Conservation (phyloP, 192 early-diverging fungal genomes). For the Thamnidium elegans region DNA sequence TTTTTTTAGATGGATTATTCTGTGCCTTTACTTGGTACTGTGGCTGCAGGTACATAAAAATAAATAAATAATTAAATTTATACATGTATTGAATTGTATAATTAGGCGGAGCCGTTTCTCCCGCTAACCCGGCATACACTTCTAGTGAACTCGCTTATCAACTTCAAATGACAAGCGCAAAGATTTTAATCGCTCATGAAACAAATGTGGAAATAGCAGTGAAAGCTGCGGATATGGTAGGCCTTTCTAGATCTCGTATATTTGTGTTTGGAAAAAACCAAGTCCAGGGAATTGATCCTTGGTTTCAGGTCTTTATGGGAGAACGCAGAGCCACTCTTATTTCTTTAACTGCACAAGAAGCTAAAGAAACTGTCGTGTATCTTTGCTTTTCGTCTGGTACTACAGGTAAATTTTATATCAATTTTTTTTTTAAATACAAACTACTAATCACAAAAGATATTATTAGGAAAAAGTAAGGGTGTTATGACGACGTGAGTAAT, state of each 20-base stretch:
- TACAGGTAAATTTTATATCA: constrained; percentile 11
- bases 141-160: constrained; percentile 73
- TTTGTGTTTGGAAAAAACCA: constrained; percentile 33
- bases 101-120: constrained; percentile 65
- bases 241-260: constrained; percentile 17
- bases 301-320: neutral
- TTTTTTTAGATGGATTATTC: constrained; percentile 18
- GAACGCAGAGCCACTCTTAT: constrained; percentile 13
- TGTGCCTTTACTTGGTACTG: constrained; percentile 32
- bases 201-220: constrained; percentile 26
- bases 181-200: constrained; percentile 55
- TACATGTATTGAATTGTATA: neutral
- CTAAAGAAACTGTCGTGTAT: constrained; percentile 22
- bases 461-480: constrained; percentile 25
- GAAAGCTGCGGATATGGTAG: constrained; percentile 13
- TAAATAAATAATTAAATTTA: neutral
- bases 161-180: constrained; percentile 65
- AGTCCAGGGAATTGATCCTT: constrained; percentile 21
- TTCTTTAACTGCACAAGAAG: constrained; percentile 27
- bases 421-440: too few species aligned
- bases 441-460: too few species aligned
- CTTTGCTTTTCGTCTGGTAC: constrained; percentile 39
- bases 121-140: constrained; percentile 81
- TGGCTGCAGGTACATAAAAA: constrained; percentile 36
- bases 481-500: constrained; percentile 36